phyloP scores from a whole-genome alignment of 2,329 filamentous ascomycete species.

The Diaporthe velutina region DNA sequence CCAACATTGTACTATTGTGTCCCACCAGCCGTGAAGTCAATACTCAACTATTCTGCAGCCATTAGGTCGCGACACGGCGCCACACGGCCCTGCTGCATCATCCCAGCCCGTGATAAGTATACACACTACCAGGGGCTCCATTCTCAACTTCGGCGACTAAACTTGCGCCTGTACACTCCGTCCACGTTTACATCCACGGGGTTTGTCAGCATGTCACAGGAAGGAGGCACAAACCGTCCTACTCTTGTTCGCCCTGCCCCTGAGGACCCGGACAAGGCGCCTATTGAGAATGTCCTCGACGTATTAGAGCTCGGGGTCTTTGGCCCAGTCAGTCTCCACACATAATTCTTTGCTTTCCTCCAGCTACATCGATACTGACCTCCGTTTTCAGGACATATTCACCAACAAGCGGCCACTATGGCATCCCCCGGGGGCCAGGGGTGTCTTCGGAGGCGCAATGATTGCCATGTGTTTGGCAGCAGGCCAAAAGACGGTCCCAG shows the following conservation, averaged over 20 bases:
- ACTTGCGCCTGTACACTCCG: not conserved
- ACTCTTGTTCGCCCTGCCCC: constrained; percentile 84
- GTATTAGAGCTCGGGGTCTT: constrained; percentile 83
- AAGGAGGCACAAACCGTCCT: constrained; percentile 43
- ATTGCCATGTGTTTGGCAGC: constrained; percentile 93
- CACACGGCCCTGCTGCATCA: not conserved
- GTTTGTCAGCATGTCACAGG: constrained; percentile 17
- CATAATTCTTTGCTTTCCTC: not conserved
- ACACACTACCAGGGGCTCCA: not conserved
- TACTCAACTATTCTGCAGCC: not conserved
- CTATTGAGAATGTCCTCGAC: constrained; percentile 91
- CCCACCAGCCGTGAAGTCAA: not conserved
- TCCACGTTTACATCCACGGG: not conserved
- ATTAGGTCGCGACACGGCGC: not conserved
- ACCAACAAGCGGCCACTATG: constrained; percentile 93
- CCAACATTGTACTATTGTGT: not conserved
- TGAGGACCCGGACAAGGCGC: constrained; percentile 77
- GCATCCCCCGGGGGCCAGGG: constrained; percentile 92
- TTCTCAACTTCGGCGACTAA: not conserved
- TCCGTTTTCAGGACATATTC: constrained; percentile 72
- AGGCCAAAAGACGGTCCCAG: constrained; percentile 87
- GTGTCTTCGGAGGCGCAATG: constrained; percentile 92
- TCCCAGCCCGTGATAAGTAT: not conserved
- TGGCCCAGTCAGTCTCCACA: constrained; percentile 70
- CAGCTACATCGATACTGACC: not conserved